A percentile compares a stretch with the other conserved stretches of the same genome.
Conservation (phyloP, 345 rosid genomes). For the Salix koriyanagi region DNA sequence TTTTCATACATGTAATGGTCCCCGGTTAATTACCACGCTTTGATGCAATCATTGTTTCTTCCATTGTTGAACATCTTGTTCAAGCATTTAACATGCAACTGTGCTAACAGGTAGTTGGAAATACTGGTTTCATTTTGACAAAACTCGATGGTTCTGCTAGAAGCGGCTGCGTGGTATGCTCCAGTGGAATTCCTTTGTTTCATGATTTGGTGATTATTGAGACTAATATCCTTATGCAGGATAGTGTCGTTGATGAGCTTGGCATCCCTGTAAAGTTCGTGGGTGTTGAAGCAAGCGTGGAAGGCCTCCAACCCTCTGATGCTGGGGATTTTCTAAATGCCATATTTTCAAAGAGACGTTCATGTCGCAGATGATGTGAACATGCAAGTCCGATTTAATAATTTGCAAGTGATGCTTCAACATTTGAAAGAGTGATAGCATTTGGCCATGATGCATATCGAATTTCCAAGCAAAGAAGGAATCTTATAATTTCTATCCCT, state of each 20-base stretch:
- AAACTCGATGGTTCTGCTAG: conserved; percentile 95
- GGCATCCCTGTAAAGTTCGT: conserved; percentile 93
- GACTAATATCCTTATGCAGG: conserved; percentile 42
- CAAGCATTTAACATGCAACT: not conserved
- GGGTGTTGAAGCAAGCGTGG: conserved; percentile 89
- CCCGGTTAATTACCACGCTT: not conserved
- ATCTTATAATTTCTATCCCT: not conserved
- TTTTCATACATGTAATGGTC: not conserved
- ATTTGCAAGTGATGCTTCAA: too few relatives aligned
- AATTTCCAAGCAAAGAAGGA: not conserved
- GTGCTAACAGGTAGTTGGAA: conserved; percentile 65
- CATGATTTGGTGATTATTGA: not conserved
- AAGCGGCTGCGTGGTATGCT: conserved; percentile 90
- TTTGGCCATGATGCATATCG: too few relatives aligned
- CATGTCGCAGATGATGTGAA: too few relatives aligned
- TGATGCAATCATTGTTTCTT: not conserved
- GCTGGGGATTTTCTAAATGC: conserved; percentile 82
- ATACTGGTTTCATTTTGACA: conserved; percentile 88
- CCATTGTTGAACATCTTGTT: not conserved
- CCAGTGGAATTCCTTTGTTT: not conserved
- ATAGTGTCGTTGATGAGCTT: conserved; percentile 88
- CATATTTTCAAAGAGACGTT: conserved; percentile 31
- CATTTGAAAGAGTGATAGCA: too few relatives aligned
- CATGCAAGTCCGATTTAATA: too few relatives aligned
- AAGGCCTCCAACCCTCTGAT: conserved; percentile 94